These are phyloP conservation scores for Schwanniomyces polymorphus DNA, from an alignment of 805 yeast genomes.

Conservation along the genomic window DNA sequence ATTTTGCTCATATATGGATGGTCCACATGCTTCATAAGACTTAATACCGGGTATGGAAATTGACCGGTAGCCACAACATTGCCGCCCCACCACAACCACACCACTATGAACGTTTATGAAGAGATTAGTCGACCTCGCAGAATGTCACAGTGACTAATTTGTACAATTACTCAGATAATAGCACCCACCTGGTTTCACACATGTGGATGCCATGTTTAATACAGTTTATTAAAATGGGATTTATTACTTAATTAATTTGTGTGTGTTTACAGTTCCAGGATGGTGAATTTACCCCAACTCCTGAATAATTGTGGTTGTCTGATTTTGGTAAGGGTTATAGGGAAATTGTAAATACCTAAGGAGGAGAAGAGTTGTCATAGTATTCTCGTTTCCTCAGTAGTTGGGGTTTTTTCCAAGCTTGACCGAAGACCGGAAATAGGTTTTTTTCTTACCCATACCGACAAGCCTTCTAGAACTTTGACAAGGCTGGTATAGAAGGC, in stretches of 20 bases:
- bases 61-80: background rate
- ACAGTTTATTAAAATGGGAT: background rate
- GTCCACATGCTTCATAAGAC: background rate
- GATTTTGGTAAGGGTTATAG: background rate
- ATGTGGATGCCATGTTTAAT: background rate
- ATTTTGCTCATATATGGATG: background rate
- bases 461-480: background rate
- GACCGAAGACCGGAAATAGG: too few relatives aligned
- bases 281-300: background rate
- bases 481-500: background rate
- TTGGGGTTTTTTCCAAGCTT: too few relatives aligned
- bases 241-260: background rate
- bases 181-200: background rate
- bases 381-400: background rate
- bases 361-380: constrained; percentile 1
- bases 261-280: background rate
- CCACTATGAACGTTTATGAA: background rate
- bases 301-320: background rate
- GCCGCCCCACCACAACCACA: background rate
- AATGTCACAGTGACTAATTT: background rate
- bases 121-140: background rate
- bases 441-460: too few relatives aligned
- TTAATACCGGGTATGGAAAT: background rate
- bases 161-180: background rate
- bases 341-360: background rate